Conservation (phyloP, 495 filamentous ascomycete species). For the Neurospora terricola region DNA sequence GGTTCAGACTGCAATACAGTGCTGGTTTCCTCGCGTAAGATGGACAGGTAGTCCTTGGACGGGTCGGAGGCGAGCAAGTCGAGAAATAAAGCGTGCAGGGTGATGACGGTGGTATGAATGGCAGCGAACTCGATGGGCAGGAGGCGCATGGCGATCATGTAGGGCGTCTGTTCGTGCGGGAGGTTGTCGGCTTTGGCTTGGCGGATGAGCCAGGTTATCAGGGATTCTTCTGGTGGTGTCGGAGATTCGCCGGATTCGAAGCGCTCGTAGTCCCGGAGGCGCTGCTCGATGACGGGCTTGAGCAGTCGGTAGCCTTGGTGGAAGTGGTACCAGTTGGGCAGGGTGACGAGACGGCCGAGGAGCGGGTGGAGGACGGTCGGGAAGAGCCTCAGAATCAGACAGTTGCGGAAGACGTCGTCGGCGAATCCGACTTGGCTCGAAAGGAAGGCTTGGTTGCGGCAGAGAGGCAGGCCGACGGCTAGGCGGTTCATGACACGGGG, state of each 20-base stretch:
- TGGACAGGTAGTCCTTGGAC: conserved; percentile 11
- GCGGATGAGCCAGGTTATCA: conserved; percentile 28
- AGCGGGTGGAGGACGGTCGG: conserved; percentile 26
- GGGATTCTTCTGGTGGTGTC: conserved; percentile 17
- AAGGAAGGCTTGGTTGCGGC: conserved; percentile 21
- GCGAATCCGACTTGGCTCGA: conserved; percentile 21
- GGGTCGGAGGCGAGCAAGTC: conserved; percentile 33
- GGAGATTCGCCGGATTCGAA: conserved; percentile 8
- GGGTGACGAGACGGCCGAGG: conserved; percentile 16
- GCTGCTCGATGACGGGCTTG: conserved; percentile 20
- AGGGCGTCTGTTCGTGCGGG: conserved; percentile 9
- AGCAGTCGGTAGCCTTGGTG: conserved; percentile 11
- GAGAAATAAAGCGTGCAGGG: conserved; percentile 30
- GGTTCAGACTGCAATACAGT: conserved; percentile 17
- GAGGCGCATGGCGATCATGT: conserved; percentile 24
- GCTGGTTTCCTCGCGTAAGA: conserved; percentile 27
- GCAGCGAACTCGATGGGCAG: conserved; percentile 34
- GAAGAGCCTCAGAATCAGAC: conserved; percentile 24
- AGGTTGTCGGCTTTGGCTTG: conserved; percentile 21
- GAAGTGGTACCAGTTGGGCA: conserved; percentile 23
- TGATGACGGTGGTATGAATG: conserved; percentile 39
- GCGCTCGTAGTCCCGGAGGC: conserved; percentile 17
- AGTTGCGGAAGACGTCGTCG: conserved; percentile 23
- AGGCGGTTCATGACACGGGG: conserved; percentile 23
- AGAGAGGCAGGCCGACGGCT: conserved; percentile 18